Evolutionary conservation across 306 rosid species (phyloP).

Genomic region (Glycyrrhiza uralensis): DNA sequence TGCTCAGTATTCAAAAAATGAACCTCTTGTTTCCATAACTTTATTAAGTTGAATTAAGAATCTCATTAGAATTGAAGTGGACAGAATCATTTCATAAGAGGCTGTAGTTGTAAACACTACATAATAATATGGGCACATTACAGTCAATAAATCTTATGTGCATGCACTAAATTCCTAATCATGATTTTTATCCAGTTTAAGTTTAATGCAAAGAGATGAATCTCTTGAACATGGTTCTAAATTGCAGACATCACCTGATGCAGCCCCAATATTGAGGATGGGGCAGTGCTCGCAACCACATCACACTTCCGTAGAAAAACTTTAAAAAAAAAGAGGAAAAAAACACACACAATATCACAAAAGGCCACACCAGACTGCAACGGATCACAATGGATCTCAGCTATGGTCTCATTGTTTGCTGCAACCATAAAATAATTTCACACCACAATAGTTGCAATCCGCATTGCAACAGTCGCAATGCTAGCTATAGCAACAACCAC

Average conservation of each 20-base stretch:
- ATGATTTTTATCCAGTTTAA: neutral
- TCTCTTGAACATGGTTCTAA: neutral
- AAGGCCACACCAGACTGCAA: neutral
- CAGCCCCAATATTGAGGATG: neutral
- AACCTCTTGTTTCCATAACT: neutral
- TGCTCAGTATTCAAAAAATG: neutral
- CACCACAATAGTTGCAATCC: neutral
- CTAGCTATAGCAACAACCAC: neutral
- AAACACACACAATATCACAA: neutral
- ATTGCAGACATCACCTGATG: neutral
- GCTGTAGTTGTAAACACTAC: neutral
- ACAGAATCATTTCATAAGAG: neutral
- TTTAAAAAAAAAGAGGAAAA: neutral
- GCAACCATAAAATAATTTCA: neutral
- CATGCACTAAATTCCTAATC: neutral
- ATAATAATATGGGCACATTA: neutral
- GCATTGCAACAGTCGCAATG: neutral
- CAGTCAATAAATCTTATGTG: neutral
- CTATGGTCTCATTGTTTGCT: neutral
- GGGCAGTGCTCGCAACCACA: neutral
- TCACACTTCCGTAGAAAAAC: neutral
- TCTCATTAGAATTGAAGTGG: neutral
- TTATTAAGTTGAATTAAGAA: neutral
- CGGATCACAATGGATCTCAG: neutral
- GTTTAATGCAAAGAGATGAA: neutral